Evolutionary conservation across 352 stramenopile genomes (phyloP).

Genomic region (Halophytophthora batemanensis): DNA sequence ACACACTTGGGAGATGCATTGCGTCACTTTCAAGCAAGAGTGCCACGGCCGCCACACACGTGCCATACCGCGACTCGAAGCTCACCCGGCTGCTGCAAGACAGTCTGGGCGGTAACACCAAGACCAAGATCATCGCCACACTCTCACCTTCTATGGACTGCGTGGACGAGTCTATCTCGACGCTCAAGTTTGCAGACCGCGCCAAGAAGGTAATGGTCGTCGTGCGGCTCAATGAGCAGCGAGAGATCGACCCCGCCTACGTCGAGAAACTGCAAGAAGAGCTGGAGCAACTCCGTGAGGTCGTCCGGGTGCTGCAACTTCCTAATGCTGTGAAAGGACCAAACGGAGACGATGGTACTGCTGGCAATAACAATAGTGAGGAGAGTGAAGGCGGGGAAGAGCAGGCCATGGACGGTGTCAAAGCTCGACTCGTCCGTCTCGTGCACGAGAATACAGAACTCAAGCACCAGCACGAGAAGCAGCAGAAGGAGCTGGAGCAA

Average conservation of each 20-base stretch:
- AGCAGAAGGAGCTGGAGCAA: constrained; percentile 59
- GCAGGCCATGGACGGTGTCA: constrained; percentile 13
- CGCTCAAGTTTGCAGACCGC: constrained; percentile 91
- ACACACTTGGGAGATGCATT: constrained; percentile 90
- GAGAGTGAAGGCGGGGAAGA: constrained; percentile 15
- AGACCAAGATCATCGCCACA: constrained; percentile 91
- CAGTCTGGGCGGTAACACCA: constrained; percentile 83
- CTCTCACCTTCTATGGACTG: constrained; percentile 83
- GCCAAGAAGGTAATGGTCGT: constrained; percentile 90
- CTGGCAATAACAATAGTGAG: constrained; percentile 21
- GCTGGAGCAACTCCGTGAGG: constrained; percentile 67
- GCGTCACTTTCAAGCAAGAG: constrained; percentile 61
- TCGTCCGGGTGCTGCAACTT: constrained; percentile 46
- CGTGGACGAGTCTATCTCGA: constrained; percentile 92
- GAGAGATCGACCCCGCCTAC: constrained; percentile 82
- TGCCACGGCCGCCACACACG: constrained; percentile 38
- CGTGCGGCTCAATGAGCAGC: constrained; percentile 82
- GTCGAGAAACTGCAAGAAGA: constrained; percentile 88
- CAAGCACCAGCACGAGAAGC: constrained; percentile 51
- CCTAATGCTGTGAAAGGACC: constrained; percentile 4
- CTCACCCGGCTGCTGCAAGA: constrained; percentile 91
- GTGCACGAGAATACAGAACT: constrained; percentile 72
- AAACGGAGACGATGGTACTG: constrained; percentile 5
- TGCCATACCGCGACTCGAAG: constrained; percentile 94
- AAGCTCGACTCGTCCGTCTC: constrained; percentile 36